Percentiles rank a stretch among this genome's conserved stretches.
These are phyloP conservation scores for Tulasnella sp. DNA, from an alignment of 768 basidiomycete species.

Conservation along the genomic window DNA sequence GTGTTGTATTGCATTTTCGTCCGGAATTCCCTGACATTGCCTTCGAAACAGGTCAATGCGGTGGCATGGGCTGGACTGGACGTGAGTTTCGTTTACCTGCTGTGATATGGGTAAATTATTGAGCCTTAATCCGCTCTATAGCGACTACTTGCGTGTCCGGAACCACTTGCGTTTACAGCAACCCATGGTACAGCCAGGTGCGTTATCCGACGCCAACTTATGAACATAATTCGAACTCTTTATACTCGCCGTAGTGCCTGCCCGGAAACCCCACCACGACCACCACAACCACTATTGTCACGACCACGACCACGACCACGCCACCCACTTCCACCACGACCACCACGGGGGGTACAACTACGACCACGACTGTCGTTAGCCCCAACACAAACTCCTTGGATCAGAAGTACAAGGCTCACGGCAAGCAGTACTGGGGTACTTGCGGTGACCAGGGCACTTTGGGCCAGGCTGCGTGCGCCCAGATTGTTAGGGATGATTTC, in stretches of 20 bases:
- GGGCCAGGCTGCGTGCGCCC: conserved; percentile 22
- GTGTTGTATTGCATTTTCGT: background rate
- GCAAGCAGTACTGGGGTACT: conserved; percentile 24
- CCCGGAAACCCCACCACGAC: background rate
- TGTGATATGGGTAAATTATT: background rate
- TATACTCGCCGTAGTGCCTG: background rate
- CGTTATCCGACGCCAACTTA: background rate
- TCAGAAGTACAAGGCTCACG: background rate
- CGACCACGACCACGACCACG: background rate
- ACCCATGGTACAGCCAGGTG: conserved; percentile 13
- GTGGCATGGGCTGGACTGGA: background rate
- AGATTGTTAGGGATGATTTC: conserved; percentile 30
- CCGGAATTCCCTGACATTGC: background rate
- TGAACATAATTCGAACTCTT: background rate
- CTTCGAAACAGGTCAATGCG: background rate
- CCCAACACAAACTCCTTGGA: conserved; percentile 8
- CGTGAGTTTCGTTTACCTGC: background rate
- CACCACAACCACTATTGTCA: background rate
- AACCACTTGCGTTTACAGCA: conserved; percentile 8
- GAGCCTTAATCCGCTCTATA: background rate
- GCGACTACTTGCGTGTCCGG: conserved; percentile 10
- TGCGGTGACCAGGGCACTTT: conserved; percentile 15
- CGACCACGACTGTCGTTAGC: background rate
- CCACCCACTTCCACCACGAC: background rate
- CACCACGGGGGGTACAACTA: background rate